A percentile compares a stretch with the other conserved stretches of the same genome.
phyloP scores from a whole-genome alignment of 1,139 yeast genomes.

The Wickerhamiella infanticola region DNA sequence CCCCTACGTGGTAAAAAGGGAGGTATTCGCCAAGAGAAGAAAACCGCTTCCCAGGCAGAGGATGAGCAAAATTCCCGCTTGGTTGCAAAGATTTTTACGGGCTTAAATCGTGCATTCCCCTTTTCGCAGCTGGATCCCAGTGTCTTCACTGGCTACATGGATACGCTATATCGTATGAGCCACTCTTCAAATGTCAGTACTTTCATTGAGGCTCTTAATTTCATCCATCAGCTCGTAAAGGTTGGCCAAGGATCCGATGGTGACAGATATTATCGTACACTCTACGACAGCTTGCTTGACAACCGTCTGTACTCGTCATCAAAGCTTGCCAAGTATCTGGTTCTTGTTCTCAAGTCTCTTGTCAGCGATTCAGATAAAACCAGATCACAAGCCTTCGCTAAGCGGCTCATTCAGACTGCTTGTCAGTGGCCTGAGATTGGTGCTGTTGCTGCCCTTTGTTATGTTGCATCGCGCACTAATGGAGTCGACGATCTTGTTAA shows the following conservation, averaged over 20 bases:
- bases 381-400: constrained; percentile 78
- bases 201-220: constrained; percentile 77
- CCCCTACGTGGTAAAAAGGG: constrained; percentile 49
- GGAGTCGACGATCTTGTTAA: constrained; percentile 37
- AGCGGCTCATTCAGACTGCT: constrained; percentile 76
- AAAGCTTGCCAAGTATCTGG: constrained; percentile 67
- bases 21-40: constrained; percentile 51
- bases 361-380: constrained; percentile 45
- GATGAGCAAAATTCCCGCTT: constrained; percentile 78
- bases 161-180: constrained; percentile 75
- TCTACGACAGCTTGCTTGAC: constrained; percentile 81
- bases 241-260: constrained; percentile 20
- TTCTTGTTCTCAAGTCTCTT: constrained; percentile 68
- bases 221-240: constrained; percentile 56
- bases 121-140: constrained; percentile 64
- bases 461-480: constrained; percentile 32
- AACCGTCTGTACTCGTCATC: constrained; percentile 71
- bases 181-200: constrained; percentile 93
- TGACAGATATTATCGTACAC: constrained; percentile 74
- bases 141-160: constrained; percentile 61
- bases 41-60: constrained; percentile 52
- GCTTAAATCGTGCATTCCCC: constrained; percentile 93
- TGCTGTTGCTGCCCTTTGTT: constrained; percentile 80
- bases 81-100: constrained; percentile 84
- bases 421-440: constrained; percentile 81